Conservation (phyloP, 352 stramenopile genomes). For the Phytophthora tubulina region DNA sequence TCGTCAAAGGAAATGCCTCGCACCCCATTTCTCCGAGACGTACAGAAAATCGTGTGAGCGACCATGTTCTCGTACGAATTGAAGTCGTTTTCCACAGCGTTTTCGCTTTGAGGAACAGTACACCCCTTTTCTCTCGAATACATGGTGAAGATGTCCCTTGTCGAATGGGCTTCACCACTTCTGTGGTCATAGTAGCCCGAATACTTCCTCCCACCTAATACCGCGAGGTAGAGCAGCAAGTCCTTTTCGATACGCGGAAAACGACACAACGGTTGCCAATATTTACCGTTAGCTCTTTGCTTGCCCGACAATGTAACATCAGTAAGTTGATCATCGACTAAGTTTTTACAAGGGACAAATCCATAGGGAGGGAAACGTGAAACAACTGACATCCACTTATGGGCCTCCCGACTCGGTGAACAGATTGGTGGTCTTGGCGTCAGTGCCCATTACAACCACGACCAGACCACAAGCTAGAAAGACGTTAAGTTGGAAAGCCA, state of each 20-base stretch:
- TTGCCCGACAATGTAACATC: background rate
- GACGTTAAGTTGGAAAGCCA: slow-evolving; percentile 43
- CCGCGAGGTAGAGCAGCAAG: slow-evolving; percentile 43
- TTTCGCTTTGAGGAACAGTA: background rate
- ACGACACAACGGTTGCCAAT: background rate
- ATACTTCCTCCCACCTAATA: slow-evolving; percentile 40
- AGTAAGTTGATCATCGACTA: slow-evolving; percentile 6
- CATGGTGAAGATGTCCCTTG: background rate
- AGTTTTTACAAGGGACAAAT: slow-evolving; percentile 2
- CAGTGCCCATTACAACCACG: slow-evolving; percentile 39
- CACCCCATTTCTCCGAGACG: slow-evolving; percentile 40
- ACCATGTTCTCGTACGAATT: slow-evolving; percentile 41
- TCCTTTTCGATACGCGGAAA: background rate
- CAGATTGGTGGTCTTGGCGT: slow-evolving; percentile 21
- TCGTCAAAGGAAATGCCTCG: slow-evolving; percentile 37
- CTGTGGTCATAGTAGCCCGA: slow-evolving; percentile 20
- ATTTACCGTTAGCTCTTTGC: background rate
- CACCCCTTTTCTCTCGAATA: background rate
- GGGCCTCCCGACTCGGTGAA: no score
- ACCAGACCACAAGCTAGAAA: slow-evolving; percentile 38
- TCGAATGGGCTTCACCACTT: background rate
- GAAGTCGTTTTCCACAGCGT: slow-evolving; percentile 3
- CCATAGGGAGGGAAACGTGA: slow-evolving; percentile 12
- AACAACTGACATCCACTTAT: slow-evolving; percentile 13
- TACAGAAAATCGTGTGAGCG: slow-evolving; percentile 43